These are phyloP conservation scores for Tirmania nivea DNA, from an alignment of 495 filamentous ascomycete species.

Conservation along the genomic window DNA sequence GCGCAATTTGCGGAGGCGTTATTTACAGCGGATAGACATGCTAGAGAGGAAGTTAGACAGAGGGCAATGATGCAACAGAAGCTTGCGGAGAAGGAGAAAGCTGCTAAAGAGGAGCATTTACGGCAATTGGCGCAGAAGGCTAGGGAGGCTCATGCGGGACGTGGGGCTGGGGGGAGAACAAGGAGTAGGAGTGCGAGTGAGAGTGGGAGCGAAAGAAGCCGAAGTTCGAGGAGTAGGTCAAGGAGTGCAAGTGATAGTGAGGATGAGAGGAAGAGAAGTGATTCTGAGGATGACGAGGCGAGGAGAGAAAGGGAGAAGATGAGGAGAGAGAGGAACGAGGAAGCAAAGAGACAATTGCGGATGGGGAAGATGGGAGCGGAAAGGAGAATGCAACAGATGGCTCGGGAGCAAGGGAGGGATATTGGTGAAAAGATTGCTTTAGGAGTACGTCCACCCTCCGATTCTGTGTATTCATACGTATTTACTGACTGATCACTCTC, in stretches of 20 bases:
- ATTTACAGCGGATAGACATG: conserved; percentile 83
- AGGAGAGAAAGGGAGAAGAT: conserved; percentile 53
- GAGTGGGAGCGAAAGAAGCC: conserved; percentile 20
- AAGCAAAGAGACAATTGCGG: conserved; percentile 71
- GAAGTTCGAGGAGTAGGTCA: conserved; percentile 15
- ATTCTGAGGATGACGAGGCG: conserved; percentile 41
- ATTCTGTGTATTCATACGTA: background rate
- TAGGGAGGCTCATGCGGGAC: conserved; percentile 36
- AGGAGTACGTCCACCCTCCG: conserved; percentile 23
- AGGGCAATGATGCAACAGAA: conserved; percentile 88
- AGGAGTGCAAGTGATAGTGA: conserved; percentile 32
- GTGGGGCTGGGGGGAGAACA: conserved; percentile 33
- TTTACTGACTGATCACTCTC: background rate
- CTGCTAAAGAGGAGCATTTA: conserved; percentile 80
- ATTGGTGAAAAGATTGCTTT: conserved; percentile 95
- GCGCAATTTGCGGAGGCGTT: conserved; percentile 88
- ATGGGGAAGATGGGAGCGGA: conserved; percentile 94
- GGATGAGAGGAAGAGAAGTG: conserved; percentile 20
- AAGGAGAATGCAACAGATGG: conserved; percentile 69
- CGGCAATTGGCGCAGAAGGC: conserved; percentile 79
- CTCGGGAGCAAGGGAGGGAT: conserved; percentile 86
- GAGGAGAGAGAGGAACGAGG: conserved; percentile 54
- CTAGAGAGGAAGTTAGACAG: conserved; percentile 84
- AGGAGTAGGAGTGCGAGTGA: conserved; percentile 25
- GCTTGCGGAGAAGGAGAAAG: conserved; percentile 88